These are phyloP conservation scores for Comarum palustre DNA, from an alignment of 306 rosid species.

Conservation along the genomic window DNA sequence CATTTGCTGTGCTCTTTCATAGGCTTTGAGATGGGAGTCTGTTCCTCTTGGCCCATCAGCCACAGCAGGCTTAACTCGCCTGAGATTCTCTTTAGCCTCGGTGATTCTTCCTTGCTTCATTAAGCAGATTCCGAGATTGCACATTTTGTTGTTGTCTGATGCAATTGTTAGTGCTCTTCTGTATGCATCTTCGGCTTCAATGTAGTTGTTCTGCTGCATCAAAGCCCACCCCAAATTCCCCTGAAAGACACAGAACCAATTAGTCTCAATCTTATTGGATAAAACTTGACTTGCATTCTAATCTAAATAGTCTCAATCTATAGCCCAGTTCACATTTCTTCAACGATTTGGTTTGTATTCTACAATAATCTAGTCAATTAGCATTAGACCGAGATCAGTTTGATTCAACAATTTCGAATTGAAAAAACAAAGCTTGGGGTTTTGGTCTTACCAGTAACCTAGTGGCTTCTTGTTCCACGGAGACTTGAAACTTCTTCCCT, in stretches of 20 bases:
- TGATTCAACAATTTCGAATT: not conserved
- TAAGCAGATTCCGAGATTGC: slow-evolving; percentile 91
- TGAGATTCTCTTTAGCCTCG: slow-evolving; percentile 82
- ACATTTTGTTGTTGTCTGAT: slow-evolving; percentile 93
- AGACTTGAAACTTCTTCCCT: slow-evolving; percentile 97
- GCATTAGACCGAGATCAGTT: not conserved
- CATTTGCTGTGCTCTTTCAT: slow-evolving; percentile 99
- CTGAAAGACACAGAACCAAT: slow-evolving; percentile 29
- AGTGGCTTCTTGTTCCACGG: slow-evolving; percentile 98
- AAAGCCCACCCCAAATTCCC: slow-evolving; percentile 98
- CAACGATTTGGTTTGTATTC: not conserved
- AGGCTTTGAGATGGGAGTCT: slow-evolving; percentile 95
- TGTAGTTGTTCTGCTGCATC: slow-evolving; percentile 90
- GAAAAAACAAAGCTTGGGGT: not conserved
- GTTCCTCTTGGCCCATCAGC: slow-evolving; percentile 97
- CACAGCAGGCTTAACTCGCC: slow-evolving; percentile 75
- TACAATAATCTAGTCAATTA: not conserved
- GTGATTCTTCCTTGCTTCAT: slow-evolving; percentile 94
- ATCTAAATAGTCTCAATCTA: not conserved
- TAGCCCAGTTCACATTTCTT: not conserved
- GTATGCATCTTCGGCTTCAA: slow-evolving; percentile 95
- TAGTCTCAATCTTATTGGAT: not conserved
- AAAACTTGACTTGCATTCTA: no score
- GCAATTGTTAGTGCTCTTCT: slow-evolving; percentile 75
- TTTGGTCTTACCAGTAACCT: slow-evolving; percentile 65